Base-by-base conservation (phyloP, 2,329 filamentous ascomycete genomes). In the Fulvia fulva region DNA sequence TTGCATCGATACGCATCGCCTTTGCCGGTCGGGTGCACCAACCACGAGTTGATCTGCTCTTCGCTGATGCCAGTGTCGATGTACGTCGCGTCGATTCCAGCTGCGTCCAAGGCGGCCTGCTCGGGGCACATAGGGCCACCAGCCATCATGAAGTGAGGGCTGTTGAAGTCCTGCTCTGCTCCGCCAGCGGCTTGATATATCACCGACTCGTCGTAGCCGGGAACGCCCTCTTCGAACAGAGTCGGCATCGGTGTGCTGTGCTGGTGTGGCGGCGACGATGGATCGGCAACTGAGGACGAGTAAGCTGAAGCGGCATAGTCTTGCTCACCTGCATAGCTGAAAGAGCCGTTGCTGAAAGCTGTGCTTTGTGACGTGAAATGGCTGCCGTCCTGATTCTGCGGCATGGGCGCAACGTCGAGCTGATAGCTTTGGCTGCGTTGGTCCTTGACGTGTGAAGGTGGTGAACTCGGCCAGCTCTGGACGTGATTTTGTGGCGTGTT, bases 41-140 rank as follows among this genome's bases (percentile, higher is more conserved):
- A 79, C 67, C 76, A 79, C 25, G 73, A 71, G 55, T 78, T 75
- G 25, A 81, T 77, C 59, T 97, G 91, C 66, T 97, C 92, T 45
- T 88, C 78, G 0, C 89, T 92, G 57, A 97, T 87, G 25, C 93
- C 93, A 0, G 93, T 97, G 64, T 91, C 87, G 56, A 84, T 84
- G n/a, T 83, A 83, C 58, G 85, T 81, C 25, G 85, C 76, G 60
- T 83, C 80, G 34, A 67, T 66, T 49, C 70, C 69, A 32, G 82
- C 71, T 60, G 66, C 69, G 44, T 81, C 79, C 22, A 83, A 75
- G 49, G 81, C 78, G 26, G 69, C 70, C 55, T 70, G 66, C 37
- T 70, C 69, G 43, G 71, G 70, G 52, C 71, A 74, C 56, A 72
- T 62, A 5, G 65, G 52, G 53, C 63, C 57, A 56, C 64, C 67